These are phyloP conservation scores for Paramyrothecium roridum DNA, from an alignment of 2,329 filamentous ascomycete genomes.

Conservation along the genomic window DNA sequence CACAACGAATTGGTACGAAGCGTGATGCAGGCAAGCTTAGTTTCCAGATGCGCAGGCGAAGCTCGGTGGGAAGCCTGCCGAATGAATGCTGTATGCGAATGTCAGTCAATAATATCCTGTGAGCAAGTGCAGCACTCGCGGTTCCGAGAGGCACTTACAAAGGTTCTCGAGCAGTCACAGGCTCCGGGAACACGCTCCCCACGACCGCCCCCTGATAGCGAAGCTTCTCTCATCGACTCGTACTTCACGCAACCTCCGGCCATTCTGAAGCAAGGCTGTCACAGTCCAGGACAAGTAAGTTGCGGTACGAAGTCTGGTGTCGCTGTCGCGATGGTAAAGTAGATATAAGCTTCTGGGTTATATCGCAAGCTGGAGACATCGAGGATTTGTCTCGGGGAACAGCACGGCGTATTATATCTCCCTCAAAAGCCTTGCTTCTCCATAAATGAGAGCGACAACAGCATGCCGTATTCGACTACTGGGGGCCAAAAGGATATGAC, in stretches of 20 bases:
- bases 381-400: not conserved
- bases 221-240: too few species aligned
- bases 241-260: too few species aligned
- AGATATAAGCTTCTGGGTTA: not conserved
- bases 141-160: not conserved
- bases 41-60: conserved; percentile 46
- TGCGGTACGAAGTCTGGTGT: not conserved
- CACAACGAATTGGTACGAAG: conserved; percentile 39
- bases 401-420: not conserved
- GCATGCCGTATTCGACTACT: not conserved
- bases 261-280: too few species aligned
- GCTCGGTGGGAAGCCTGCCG: conserved; percentile 38
- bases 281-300: too few species aligned
- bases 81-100: conserved; percentile 33
- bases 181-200: not conserved
- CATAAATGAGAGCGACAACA: not conserved
- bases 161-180: not conserved
- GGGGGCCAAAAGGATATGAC: not conserved
- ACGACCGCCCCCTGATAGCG: too few species aligned
- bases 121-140: not conserved
- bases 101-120: not conserved
- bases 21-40: conserved; percentile 39
- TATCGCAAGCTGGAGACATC: not conserved
- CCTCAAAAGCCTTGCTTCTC: not conserved
- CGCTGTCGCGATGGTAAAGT: not conserved